Conservation (phyloP, 129 eudicot genomes). For the Artemisia tridentata region DNA sequence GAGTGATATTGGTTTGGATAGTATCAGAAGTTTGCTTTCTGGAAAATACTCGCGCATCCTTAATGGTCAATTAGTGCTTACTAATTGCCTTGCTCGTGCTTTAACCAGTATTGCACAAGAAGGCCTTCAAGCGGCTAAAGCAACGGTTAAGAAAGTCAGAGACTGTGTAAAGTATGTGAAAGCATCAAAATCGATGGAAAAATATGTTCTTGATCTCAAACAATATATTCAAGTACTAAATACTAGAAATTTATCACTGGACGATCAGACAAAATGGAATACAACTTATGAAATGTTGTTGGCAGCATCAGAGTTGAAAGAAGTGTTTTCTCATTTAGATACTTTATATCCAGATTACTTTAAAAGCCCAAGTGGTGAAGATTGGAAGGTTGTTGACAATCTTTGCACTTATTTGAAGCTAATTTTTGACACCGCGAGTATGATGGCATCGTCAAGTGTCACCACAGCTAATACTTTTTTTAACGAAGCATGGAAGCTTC, state of each 20-base stretch:
- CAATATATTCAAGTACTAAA: slow-evolving; percentile 59
- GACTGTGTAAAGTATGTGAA: slow-evolving; percentile 88
- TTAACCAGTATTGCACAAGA: slow-evolving; percentile 58
- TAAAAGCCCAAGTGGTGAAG: too few species aligned
- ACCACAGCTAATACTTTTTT: too few species aligned
- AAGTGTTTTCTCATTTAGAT: too few species aligned
- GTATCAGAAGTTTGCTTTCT: slow-evolving; percentile 64
- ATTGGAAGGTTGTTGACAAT: too few species aligned
- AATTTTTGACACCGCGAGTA: too few species aligned
- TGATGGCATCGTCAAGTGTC: too few species aligned
- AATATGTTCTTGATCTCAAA: slow-evolving; percentile 65
- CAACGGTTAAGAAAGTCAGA: slow-evolving; percentile 65
- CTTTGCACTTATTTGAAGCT: too few species aligned
- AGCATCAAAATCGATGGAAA: slow-evolving; percentile 77
- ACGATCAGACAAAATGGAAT: slow-evolving; percentile 29
- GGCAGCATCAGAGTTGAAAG: too few species aligned
- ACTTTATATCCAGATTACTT: too few species aligned
- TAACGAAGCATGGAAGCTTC: too few species aligned
- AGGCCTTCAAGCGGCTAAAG: slow-evolving; percentile 45
- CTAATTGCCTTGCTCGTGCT: slow-evolving; percentile 73
- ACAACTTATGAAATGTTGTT: too few species aligned
- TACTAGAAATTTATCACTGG: slow-evolving; percentile 58
- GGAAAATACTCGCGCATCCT: slow-evolving; percentile 64
- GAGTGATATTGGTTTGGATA: slow-evolving; percentile 56
- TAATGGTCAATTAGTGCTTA: slow-evolving; percentile 70